These are phyloP conservation scores for Daldinia loculata DNA, from an alignment of 495 filamentous ascomycete genomes.

Conservation along the genomic window DNA sequence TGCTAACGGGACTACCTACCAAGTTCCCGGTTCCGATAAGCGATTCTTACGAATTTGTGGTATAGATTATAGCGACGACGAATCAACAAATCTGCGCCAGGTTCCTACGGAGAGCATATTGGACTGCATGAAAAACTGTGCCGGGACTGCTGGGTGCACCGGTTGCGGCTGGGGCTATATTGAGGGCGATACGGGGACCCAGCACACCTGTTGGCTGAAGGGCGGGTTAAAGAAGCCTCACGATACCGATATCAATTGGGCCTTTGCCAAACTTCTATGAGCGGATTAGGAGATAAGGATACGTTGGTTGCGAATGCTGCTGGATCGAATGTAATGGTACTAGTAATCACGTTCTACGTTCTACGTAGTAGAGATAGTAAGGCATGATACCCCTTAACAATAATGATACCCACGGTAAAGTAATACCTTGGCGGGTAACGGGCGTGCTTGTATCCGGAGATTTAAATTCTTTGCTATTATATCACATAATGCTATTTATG, in stretches of 20 bases:
- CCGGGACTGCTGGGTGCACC: conserved; percentile 51
- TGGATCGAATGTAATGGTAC: background rate
- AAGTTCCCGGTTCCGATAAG: conserved; percentile 53
- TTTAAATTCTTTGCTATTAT: background rate
- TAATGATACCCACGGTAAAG: background rate
- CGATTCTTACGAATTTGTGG: conserved; percentile 56
- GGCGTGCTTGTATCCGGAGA: background rate
- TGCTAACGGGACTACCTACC: conserved; percentile 56
- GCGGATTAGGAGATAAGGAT: background rate
- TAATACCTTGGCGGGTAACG: background rate
- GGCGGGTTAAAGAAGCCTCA: conserved; percentile 48
- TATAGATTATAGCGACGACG: conserved; percentile 52
- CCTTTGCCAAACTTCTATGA: conserved; percentile 53
- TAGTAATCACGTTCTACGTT: conserved; percentile 9
- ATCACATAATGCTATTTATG: background rate
- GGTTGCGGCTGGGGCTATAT: conserved; percentile 56
- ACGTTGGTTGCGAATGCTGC: background rate
- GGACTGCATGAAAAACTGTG: conserved; percentile 58
- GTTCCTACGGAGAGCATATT: conserved; percentile 51
- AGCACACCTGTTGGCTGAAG: conserved; percentile 58
- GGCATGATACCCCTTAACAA: conserved; percentile 24
- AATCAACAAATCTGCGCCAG: conserved; percentile 50
- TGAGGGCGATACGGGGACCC: conserved; percentile 48
- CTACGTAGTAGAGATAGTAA: conserved; percentile 16
- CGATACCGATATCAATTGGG: conserved; percentile 49